phyloP scores from a whole-genome alignment of 2,329 filamentous ascomycete species.

The Salinomyces thailandicus region DNA sequence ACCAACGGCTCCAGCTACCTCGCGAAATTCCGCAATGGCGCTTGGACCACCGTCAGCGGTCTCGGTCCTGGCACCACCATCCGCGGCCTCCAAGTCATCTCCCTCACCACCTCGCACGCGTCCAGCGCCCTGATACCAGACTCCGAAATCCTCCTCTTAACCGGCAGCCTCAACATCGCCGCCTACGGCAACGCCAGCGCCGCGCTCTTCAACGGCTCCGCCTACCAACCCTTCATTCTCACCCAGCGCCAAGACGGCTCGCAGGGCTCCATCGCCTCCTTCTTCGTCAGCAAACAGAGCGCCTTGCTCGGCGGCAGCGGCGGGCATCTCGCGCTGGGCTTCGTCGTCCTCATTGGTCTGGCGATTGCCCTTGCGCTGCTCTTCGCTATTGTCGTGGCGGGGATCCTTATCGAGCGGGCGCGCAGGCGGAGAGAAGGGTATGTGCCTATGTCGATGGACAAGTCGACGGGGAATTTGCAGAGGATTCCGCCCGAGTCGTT shows the following conservation, averaged over 20 bases:
- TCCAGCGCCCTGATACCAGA: slow-evolving; percentile 52
- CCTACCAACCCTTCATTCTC: slow-evolving; percentile 68
- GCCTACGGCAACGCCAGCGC: slow-evolving; percentile 73
- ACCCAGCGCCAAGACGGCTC: slow-evolving; percentile 54
- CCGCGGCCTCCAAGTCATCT: slow-evolving; percentile 71
- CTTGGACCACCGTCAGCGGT: slow-evolving; percentile 57
- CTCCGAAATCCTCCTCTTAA: slow-evolving; percentile 66
- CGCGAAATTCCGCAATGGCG: slow-evolving; percentile 62
- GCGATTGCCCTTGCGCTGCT: slow-evolving; percentile 68
- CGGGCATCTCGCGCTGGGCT: slow-evolving; percentile 57
- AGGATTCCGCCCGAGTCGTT: slow-evolving; percentile 39
- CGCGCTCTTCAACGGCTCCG: slow-evolving; percentile 75
- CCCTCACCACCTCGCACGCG: slow-evolving; percentile 57
- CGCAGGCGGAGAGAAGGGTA: slow-evolving; percentile 73
- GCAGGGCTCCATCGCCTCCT: slow-evolving; percentile 62
- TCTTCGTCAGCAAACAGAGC: slow-evolving; percentile 69
- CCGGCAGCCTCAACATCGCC: slow-evolving; percentile 69
- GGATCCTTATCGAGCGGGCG: slow-evolving; percentile 63
- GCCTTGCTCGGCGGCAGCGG: slow-evolving; percentile 54
- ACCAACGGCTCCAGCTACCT: slow-evolving; percentile 62
- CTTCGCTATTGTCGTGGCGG: slow-evolving; percentile 64
- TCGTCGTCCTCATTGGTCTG: slow-evolving; percentile 70
- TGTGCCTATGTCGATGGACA: slow-evolving; percentile 57
- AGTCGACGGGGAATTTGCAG: slow-evolving; percentile 38
- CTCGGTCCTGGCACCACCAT: slow-evolving; percentile 60